These are phyloP conservation scores for Metschnikowia amazonensis DNA, from an alignment of 805 yeast species.

Conservation along the genomic window DNA sequence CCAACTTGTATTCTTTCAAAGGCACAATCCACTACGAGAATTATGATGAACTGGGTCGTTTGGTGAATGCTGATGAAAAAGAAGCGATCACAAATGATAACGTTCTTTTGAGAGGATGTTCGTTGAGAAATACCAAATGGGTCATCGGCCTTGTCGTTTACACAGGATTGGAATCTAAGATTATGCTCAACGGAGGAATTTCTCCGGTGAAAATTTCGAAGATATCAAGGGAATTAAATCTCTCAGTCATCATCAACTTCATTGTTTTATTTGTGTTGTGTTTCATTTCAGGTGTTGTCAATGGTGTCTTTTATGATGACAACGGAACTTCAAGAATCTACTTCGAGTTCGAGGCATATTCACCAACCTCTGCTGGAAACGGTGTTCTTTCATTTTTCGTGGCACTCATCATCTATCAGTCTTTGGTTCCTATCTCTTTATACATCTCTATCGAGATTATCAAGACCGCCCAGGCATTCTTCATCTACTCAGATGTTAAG, in stretches of 20 bases:
- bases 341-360: slow-evolving; percentile 62
- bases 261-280: slow-evolving; percentile 58
- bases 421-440: slow-evolving; percentile 78
- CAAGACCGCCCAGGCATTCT: slow-evolving; percentile 77
- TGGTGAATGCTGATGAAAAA: slow-evolving; percentile 34
- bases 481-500: slow-evolving; percentile 69
- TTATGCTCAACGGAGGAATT: slow-evolving; percentile 72
- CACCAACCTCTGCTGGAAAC: slow-evolving; percentile 55
- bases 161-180: slow-evolving; percentile 73
- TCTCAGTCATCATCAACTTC: slow-evolving; percentile 64
- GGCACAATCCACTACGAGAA: slow-evolving; percentile 59
- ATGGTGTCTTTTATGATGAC: slow-evolving; percentile 58
- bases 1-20: slow-evolving; percentile 59
- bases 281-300: slow-evolving; percentile 64
- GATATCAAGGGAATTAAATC: slow-evolving; percentile 62
- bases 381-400: slow-evolving; percentile 75
- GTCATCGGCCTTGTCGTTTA: slow-evolving; percentile 69
- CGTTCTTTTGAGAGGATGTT: slow-evolving; percentile 65
- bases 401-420: slow-evolving; percentile 70
- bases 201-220: slow-evolving; percentile 72
- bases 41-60: slow-evolving; percentile 27
- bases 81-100: slow-evolving; percentile 65
- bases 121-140: slow-evolving; percentile 74
- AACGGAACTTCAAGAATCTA: slow-evolving; percentile 43
- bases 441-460: slow-evolving; percentile 80